Evolutionary conservation across 2,329 filamentous ascomycete genomes (phyloP).

Genomic region (Cryoendolithus antarcticus): DNA sequence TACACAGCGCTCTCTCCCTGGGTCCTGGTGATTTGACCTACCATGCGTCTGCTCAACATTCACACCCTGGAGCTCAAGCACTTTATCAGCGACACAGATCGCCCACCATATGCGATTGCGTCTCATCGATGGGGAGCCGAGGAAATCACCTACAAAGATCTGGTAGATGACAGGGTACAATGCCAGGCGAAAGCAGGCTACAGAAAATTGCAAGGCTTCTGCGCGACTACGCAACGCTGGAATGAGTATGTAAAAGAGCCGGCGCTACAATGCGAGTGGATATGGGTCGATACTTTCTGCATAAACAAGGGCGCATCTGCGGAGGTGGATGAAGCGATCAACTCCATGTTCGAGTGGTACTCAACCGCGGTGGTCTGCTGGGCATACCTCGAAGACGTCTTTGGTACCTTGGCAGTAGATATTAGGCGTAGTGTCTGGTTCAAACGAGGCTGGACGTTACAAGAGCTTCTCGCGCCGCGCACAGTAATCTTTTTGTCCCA

Average conservation of each 20-base stretch:
- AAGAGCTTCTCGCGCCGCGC: conserved; percentile 12
- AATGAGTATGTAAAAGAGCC: conserved; percentile 10
- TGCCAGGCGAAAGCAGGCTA: conserved; percentile 9
- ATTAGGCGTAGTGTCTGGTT: not conserved
- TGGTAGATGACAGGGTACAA: conserved; percentile 1
- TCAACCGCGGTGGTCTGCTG: conserved; percentile 8
- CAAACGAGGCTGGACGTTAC: conserved; percentile 9
- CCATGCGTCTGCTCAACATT: conserved; percentile 9
- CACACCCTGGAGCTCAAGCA: conserved; percentile 5
- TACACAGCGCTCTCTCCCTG: too few relatives aligned
- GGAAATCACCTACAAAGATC: conserved; percentile 14
- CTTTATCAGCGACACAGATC: conserved; percentile 11
- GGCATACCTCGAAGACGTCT: conserved; percentile 9
- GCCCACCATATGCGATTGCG: conserved; percentile 13
- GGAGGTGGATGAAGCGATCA: conserved; percentile 11
- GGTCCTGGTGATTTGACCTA: too few relatives aligned
- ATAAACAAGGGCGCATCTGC: conserved; percentile 11
- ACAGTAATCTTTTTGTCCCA: conserved; percentile 1
- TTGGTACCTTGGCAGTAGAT: not conserved
- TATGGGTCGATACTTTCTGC: conserved; percentile 15
- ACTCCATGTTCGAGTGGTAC: conserved; percentile 15
- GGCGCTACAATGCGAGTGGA: conserved; percentile 7
- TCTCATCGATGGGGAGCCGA: conserved; percentile 14
- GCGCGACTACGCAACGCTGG: conserved; percentile 8
- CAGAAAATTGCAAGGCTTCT: too few relatives aligned